Evolutionary conservation across 176 grass and related monocot species (phyloP).

Genomic region (Otatea glauca): DNA sequence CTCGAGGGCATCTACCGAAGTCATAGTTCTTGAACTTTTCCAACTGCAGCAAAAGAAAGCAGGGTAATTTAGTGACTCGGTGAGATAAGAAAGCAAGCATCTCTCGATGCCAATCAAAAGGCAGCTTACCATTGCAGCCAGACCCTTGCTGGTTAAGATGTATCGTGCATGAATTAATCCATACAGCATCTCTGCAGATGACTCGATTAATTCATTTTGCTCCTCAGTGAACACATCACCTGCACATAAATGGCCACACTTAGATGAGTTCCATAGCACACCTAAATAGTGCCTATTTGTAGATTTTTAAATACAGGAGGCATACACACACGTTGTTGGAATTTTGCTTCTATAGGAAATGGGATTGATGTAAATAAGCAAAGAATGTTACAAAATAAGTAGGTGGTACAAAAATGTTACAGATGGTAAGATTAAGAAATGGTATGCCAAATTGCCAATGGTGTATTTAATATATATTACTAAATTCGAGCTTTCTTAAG

Average conservation of each 20-base stretch:
- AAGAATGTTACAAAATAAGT: constrained; percentile 28
- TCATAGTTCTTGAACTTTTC: constrained; percentile 99
- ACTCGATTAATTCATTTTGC: constrained; percentile 94
- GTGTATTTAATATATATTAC: background rate
- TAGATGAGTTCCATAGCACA: constrained; percentile 26
- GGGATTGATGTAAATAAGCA: constrained; percentile 34
- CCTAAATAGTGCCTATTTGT: constrained; percentile 26
- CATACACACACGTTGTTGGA: background rate
- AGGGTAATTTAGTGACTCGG: constrained; percentile 12
- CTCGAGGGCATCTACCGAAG: constrained; percentile 96
- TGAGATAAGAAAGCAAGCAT: constrained; percentile 5
- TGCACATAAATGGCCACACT: constrained; percentile 38
- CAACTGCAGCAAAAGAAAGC: constrained; percentile 57
- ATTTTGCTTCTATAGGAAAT: constrained; percentile 36
- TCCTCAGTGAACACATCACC: constrained; percentile 95
- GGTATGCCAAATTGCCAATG: background rate
- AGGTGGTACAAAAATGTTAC: background rate
- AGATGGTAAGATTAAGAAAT: constrained; percentile 26
- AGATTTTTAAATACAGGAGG: constrained; percentile 11
- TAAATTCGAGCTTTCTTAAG: constrained; percentile 26
- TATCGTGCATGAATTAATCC: constrained; percentile 94
- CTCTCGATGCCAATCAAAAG: constrained; percentile 18
- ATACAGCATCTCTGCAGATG: constrained; percentile 97
- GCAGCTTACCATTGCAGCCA: constrained; percentile 87
- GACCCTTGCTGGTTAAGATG: constrained; percentile 91